Conservation (phyloP, 768 basidiomycete genomes). For the Neoboletus magnificus region DNA sequence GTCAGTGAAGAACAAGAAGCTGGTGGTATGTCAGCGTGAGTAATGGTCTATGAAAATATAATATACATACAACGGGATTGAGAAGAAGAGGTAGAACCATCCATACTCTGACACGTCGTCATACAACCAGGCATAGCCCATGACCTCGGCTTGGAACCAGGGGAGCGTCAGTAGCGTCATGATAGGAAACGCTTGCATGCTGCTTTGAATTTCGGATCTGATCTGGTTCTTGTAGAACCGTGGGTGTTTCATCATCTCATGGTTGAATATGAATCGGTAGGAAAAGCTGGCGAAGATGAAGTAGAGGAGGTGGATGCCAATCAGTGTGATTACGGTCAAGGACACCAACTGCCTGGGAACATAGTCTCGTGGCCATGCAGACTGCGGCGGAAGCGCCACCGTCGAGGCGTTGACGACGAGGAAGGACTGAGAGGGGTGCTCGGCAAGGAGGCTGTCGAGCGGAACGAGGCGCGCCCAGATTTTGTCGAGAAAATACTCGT, state of each 20-base stretch:
- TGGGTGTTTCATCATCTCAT: slow-evolving; percentile 93
- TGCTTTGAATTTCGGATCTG: slow-evolving; percentile 69
- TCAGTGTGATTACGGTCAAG: slow-evolving; percentile 62
- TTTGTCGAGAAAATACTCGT: slow-evolving; percentile 73
- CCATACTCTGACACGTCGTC: slow-evolving; percentile 78
- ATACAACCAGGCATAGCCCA: slow-evolving; percentile 80
- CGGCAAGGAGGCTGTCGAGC: slow-evolving; percentile 41
- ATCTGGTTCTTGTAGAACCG: slow-evolving; percentile 90
- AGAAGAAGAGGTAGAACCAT: slow-evolving; percentile 65
- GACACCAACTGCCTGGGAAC: slow-evolving; percentile 76
- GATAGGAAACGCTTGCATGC: slow-evolving; percentile 72
- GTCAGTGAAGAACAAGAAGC: slow-evolving; percentile 87
- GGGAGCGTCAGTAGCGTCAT: slow-evolving; percentile 87
- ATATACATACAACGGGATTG: slow-evolving; percentile 59
- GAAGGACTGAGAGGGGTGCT: slow-evolving; percentile 18
- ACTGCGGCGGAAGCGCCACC: slow-evolving; percentile 39
- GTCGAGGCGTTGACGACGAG: slow-evolving; percentile 39
- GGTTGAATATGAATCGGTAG: slow-evolving; percentile 87
- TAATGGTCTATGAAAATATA: too few species aligned
- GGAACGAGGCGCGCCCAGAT: slow-evolving; percentile 79
- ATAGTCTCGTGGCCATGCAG: slow-evolving; percentile 85
- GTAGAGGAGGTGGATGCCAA: slow-evolving; percentile 85
- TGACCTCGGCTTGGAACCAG: slow-evolving; percentile 90
- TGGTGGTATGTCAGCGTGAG: slow-evolving; percentile 21
- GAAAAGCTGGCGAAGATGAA: slow-evolving; percentile 85